Evolutionary conservation across 371 early-diverging fungal species (phyloP).

Genomic region (Coemansia sp.): DNA sequence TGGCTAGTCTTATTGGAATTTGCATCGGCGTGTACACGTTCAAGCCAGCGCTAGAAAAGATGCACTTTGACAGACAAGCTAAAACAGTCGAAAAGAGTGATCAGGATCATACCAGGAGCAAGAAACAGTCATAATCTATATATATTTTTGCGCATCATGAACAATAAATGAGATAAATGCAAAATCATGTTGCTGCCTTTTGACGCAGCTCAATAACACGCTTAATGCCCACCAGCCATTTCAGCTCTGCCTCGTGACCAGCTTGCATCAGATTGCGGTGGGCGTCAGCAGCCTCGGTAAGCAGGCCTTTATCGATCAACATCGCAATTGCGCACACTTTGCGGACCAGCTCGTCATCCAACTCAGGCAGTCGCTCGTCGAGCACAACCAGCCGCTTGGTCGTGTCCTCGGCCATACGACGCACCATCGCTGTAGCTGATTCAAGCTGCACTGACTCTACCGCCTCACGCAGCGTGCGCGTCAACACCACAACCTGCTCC

Average conservation of each 20-base stretch:
- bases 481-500: slow-evolving; percentile 6
- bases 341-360: slow-evolving; percentile 22
- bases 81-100: background rate
- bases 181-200: slow-evolving; percentile 5
- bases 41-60: slow-evolving; percentile 14
- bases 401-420: slow-evolving; percentile 39
- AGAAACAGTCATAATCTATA: background rate
- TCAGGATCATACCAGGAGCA: background rate
- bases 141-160: background rate
- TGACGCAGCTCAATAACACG: slow-evolving; percentile 43
- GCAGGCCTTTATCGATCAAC: slow-evolving; percentile 17
- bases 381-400: slow-evolving; percentile 30
- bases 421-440: slow-evolving; percentile 11
- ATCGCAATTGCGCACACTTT: slow-evolving; percentile 17
- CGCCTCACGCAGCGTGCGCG: slow-evolving; percentile 1
- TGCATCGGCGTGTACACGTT: slow-evolving; percentile 22
- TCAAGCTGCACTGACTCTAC: background rate
- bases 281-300: slow-evolving; percentile 18
- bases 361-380: slow-evolving; percentile 16
- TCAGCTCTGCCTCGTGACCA: slow-evolving; percentile 34
- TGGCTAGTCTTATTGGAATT: slow-evolving; percentile 13
- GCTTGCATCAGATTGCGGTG: slow-evolving; percentile 42
- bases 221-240: slow-evolving; percentile 52
- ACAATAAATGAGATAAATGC: slow-evolving; percentile 1
- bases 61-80: background rate